phyloP scores from a whole-genome alignment of 2,329 filamentous ascomycete genomes.

The Pseudocercospora macadamiae region DNA sequence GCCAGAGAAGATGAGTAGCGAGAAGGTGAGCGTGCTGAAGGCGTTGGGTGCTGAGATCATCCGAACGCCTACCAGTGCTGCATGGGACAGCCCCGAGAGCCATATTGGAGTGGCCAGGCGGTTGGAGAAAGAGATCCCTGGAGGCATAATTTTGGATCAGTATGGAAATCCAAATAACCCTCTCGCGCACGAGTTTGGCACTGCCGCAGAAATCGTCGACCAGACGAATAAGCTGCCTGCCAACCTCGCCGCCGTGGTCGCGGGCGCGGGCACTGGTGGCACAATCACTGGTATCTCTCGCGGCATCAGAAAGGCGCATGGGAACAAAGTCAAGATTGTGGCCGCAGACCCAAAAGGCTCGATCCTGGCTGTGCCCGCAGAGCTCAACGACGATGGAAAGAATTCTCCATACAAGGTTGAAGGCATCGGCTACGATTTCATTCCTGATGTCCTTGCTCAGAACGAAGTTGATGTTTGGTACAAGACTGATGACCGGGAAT shows the following conservation, averaged over 20 bases:
- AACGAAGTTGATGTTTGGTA: conserved; percentile 89
- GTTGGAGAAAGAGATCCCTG: conserved; percentile 92
- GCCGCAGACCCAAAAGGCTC: conserved; percentile 92
- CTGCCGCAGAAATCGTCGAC: conserved; percentile 92
- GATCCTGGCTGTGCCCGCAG: conserved; percentile 80
- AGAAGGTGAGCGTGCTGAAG: conserved; percentile 94
- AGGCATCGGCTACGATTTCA: conserved; percentile 97
- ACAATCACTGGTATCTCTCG: conserved; percentile 89
- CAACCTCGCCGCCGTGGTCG: conserved; percentile 79
- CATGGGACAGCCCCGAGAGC: conserved; percentile 90
- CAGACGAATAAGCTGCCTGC: conserved; percentile 69
- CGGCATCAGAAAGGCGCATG: conserved; percentile 81
- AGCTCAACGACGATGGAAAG: conserved; percentile 75
- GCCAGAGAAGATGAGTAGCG: conserved; percentile 98
- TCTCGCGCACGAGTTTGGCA: conserved; percentile 88
- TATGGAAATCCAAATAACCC: conserved; percentile 93
- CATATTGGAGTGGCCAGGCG: conserved; percentile 93
- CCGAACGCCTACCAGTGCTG: conserved; percentile 92
- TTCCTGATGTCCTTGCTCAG: conserved; percentile 88
- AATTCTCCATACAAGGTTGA: conserved; percentile 96
- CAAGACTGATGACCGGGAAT: conserved; percentile 92
- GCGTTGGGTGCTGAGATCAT: conserved; percentile 97
- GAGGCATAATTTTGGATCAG: conserved; percentile 95
- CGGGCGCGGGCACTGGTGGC: conserved; percentile 91
- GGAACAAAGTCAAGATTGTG: conserved; percentile 80